These are phyloP conservation scores for Capsella rubella DNA, from an alignment of 441 rosid species.

Conservation along the genomic window DNA sequence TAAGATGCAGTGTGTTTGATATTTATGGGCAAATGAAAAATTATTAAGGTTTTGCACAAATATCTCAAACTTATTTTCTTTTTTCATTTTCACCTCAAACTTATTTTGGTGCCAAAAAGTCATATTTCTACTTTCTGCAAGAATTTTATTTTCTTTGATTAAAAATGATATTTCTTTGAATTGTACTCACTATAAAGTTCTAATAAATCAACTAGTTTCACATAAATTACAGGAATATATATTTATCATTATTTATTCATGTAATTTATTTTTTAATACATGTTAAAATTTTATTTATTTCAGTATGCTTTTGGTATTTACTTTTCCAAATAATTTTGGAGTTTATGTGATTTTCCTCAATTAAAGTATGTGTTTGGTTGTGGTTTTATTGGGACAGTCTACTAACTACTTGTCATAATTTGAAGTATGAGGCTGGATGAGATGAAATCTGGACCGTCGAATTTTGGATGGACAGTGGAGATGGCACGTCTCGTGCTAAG, in stretches of 20 bases:
- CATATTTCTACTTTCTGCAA: neutral
- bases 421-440: conserved; percentile 11
- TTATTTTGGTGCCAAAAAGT: neutral
- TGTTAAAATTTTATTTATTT: neutral
- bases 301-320: neutral
- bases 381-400: neutral
- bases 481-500: conserved; percentile 43
- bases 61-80: neutral
- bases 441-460: conserved; percentile 33
- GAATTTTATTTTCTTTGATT: neutral
- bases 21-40: conserved; percentile 29
- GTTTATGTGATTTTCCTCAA: neutral
- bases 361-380: conserved; percentile 20
- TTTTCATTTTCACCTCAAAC: neutral
- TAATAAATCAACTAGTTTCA: neutral
- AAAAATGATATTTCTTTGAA: too few species aligned
- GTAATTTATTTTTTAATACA: neutral
- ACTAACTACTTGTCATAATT: conserved; percentile 27
- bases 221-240: neutral
- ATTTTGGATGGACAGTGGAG: conserved; percentile 30
- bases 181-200: neutral
- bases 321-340: neutral
- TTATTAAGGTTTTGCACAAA: neutral
- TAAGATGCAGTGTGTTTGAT: conserved; percentile 6
- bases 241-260: neutral